Base-by-base conservation (phyloP, 306 rosid genomes). In the Mucuna pruriens region DNA sequence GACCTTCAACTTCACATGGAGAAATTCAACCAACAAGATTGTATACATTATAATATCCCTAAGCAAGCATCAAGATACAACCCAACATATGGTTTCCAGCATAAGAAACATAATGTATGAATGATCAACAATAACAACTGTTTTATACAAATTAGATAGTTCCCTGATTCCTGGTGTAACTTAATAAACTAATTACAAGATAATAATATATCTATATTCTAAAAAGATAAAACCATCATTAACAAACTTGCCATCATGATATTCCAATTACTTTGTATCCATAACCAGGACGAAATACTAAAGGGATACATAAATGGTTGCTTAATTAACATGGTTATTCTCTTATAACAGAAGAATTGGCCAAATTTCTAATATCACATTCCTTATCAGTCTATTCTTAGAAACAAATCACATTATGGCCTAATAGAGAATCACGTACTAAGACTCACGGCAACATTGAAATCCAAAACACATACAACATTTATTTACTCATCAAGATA, bases 21-120 rank as follows among this genome's bases (percentile, higher is more conserved):
- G 48, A 80, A 69, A 67, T 25, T n/a, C 10, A 39, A 62, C 62
- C 58, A 34, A 40, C 13, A 70, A 71, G 46, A 61, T 52, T 19
- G 55, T 4, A 54, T 48, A 22, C 51, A 45, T 44, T 31, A 51
- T 6, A 39, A 22, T 8, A 61, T 75, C 34, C 71, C 60, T 17
- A 57, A 55, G 61, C 17, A 84, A 45, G 39, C 20, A 34, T 76
- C 20, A 62, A 38, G 19, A 76, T 22, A 60, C 65, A 69, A 60
- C 39, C 55, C 46, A 46, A 40, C 74, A 60, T n/a, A 44, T 11
- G 38, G 26, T 23, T 61, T 46, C 70, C 77, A 54, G 19, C 44
- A 17, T 15, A 58, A 29, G 51, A 62, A 76, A 76, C 5, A 23
- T n/a, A 34, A 40, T 49, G 45, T 29, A 77, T n/a, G 4, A 75